Conservation (phyloP, 129 eudicot species). For the Helianthus tuberosus region DNA sequence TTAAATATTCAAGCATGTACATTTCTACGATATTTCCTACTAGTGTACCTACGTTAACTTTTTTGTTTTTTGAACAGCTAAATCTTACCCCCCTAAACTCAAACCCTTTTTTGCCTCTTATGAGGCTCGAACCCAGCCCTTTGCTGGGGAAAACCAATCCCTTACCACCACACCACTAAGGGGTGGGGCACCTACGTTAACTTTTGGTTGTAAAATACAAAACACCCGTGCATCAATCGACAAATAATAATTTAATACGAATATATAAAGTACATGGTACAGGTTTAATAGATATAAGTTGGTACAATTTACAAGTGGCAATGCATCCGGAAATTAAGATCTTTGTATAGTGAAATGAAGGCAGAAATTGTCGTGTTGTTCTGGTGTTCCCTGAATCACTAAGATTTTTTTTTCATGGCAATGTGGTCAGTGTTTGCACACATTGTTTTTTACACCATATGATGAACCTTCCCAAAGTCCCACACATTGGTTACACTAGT, state of each 20-base stretch:
- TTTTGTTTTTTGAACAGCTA: too few species aligned
- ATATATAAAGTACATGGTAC: background rate
- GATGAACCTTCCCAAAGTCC: background rate
- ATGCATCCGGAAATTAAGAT: constrained; percentile 28
- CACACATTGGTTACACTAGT: background rate
- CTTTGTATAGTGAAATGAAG: constrained; percentile 19
- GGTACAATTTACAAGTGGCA: constrained; percentile 1
- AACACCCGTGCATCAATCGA: constrained; percentile 22
- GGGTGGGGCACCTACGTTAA: background rate
- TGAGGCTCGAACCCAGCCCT: too few species aligned
- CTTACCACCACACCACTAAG: too few species aligned
- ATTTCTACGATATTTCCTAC: constrained; percentile 19
- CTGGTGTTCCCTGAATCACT: background rate
- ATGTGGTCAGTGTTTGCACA: too few species aligned
- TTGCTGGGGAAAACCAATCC: too few species aligned
- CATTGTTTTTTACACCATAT: background rate
- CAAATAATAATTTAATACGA: too few species aligned
- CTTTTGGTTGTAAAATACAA: background rate
- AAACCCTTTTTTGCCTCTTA: too few species aligned
- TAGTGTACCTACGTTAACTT: background rate
- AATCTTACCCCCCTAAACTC: too few species aligned
- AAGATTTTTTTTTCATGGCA: background rate
- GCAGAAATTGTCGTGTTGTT: constrained; percentile 20
- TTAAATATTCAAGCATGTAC: constrained; percentile 4
- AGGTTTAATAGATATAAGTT: background rate